A percentile compares a stretch with the other conserved stretches of the same genome.
phyloP scores from a whole-genome alignment of 305 asterid species.

The Fraxinus paxiana region DNA sequence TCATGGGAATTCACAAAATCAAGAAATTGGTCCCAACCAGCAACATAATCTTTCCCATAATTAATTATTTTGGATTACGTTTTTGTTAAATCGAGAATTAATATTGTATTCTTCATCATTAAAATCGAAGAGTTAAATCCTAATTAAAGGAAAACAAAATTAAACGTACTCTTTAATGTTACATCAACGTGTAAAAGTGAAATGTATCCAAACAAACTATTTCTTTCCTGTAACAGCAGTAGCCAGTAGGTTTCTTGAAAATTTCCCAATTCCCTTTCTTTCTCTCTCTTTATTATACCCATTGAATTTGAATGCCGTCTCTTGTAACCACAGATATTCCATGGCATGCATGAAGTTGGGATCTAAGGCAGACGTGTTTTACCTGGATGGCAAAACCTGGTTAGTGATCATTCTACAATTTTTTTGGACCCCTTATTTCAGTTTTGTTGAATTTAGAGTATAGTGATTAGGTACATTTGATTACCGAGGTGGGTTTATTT shows the following conservation, averaged over 20 bases:
- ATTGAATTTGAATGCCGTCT: slow-evolving; percentile 16
- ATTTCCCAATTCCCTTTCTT: neutral
- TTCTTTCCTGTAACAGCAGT: neutral
- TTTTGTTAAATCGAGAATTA: neutral
- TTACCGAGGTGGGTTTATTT: slow-evolving; percentile 7
- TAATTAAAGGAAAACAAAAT: neutral
- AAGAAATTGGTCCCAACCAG: neutral
- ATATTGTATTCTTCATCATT: neutral
- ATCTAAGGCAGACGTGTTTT: slow-evolving; percentile 44
- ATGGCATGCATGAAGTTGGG: slow-evolving; percentile 54
- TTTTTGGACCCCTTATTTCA: neutral
- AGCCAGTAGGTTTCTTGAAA: neutral
- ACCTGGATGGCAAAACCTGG: slow-evolving; percentile 43
- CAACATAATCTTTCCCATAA: neutral
- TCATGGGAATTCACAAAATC: neutral
- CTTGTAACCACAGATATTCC: neutral
- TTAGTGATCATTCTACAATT: slow-evolving; percentile 12
- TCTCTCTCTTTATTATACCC: neutral
- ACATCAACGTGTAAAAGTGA: neutral
- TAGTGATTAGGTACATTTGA: neutral
- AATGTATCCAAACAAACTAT: neutral
- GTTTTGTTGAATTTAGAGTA: neutral
- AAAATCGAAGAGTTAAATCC: neutral
- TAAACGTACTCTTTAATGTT: neutral
- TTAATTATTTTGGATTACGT: neutral